phyloP scores from a whole-genome alignment of 164 flowering plant species.

The Magnolia kwangsiensis region DNA sequence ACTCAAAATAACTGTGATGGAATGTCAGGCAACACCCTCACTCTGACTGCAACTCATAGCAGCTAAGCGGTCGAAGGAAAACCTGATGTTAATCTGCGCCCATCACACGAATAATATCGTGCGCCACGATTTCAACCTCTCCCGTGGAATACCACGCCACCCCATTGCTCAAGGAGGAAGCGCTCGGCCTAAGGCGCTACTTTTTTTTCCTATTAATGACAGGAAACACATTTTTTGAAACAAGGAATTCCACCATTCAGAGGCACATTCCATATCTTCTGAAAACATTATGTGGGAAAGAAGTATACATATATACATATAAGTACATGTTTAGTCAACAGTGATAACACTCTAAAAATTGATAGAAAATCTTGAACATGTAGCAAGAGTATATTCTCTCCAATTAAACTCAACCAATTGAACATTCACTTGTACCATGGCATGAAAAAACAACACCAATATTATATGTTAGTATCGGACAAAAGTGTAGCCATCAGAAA shows the following conservation, averaged over 20 bases:
- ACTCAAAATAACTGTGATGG: background rate
- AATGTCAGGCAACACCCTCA: constrained; percentile 31
- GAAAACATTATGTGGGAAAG: background rate
- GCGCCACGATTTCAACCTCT: constrained; percentile 57
- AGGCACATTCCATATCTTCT: background rate
- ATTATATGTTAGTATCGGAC: too few species aligned
- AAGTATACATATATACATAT: too few species aligned
- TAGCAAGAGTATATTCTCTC: background rate
- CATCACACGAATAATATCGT: constrained; percentile 38
- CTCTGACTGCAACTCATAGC: constrained; percentile 33
- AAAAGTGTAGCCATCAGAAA: too few species aligned
- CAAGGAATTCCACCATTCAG: background rate
- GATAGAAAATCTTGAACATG: too few species aligned
- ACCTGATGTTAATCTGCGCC: constrained; percentile 41
- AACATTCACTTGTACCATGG: background rate
- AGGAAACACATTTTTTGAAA: background rate
- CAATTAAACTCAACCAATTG: background rate
- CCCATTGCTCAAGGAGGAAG: constrained; percentile 43
- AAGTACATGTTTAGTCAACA: background rate
- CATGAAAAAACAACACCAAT: background rate
- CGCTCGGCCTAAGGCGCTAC: constrained; percentile 61
- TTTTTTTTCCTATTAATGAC: background rate
- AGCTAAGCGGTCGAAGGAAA: constrained; percentile 37
- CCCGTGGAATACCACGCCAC: constrained; percentile 75
- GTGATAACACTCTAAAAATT: background rate